Conservation (phyloP, 2,329 filamentous ascomycete genomes). For the Ceratocystis diversiconidia region DNA sequence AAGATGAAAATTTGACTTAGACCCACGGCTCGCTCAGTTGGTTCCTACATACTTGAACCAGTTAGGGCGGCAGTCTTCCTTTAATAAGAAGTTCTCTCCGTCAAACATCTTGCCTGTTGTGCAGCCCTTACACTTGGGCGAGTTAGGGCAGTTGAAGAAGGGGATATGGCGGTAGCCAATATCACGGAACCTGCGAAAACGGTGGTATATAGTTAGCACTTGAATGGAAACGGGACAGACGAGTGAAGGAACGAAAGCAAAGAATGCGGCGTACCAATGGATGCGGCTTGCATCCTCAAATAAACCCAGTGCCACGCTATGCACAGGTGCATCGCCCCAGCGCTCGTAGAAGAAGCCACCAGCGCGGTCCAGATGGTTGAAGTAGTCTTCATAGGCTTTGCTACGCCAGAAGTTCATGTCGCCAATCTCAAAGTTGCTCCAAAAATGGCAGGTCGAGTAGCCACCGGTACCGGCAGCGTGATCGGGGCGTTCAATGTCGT, state of each 20-base stretch:
- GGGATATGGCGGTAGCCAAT: constrained; percentile 98
- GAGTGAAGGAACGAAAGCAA: background rate
- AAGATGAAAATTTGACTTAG: background rate
- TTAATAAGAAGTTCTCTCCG: constrained; percentile 69
- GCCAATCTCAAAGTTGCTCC: constrained; percentile 96
- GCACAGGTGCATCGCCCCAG: constrained; percentile 95
- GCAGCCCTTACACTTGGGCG: constrained; percentile 80
- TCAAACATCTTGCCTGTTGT: constrained; percentile 78
- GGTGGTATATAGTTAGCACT: constrained; percentile 16
- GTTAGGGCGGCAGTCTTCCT: constrained; percentile 86
- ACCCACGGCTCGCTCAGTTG: constrained; percentile 34
- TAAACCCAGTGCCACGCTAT: constrained; percentile 80
- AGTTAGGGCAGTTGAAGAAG: constrained; percentile 98
- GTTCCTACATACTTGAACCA: constrained; percentile 95
- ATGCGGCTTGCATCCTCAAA: constrained; percentile 86
- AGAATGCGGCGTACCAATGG: constrained; percentile 58
- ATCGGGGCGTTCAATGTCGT: constrained; percentile 59
- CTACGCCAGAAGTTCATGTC: constrained; percentile 89
- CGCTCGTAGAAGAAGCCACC: constrained; percentile 98
- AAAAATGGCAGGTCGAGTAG: constrained; percentile 97
- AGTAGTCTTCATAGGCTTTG: constrained; percentile 85
- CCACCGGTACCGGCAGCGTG: constrained; percentile 73
- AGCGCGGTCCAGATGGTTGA: constrained; percentile 81
- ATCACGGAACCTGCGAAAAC: constrained; percentile 70
- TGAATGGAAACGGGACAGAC: background rate